phyloP scores from a whole-genome alignment of 306 rosid species.

The Sicyos baderoa region DNA sequence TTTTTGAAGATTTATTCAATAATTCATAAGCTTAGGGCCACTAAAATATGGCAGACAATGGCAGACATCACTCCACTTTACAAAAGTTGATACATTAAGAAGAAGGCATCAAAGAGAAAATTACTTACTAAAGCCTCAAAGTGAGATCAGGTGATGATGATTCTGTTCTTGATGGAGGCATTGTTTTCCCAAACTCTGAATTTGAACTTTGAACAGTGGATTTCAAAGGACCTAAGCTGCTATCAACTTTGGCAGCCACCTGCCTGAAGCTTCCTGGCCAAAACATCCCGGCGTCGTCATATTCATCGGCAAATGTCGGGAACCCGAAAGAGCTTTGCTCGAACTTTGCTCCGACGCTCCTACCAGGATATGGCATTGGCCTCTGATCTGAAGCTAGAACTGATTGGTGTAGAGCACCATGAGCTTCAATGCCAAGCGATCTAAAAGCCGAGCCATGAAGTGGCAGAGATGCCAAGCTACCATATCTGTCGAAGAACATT shows the following conservation, averaged over 20 bases:
- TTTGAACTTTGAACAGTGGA: slow-evolving; percentile 7
- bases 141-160: slow-evolving; percentile 69
- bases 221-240: slow-evolving; percentile 18
- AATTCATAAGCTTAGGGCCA: slow-evolving; percentile 10
- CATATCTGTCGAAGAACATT: slow-evolving; percentile 48
- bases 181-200: slow-evolving; percentile 26
- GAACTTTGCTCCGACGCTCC: slow-evolving; percentile 45
- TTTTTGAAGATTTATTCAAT: slow-evolving; percentile 14
- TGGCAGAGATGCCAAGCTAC: slow-evolving; percentile 77
- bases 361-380: slow-evolving; percentile 38
- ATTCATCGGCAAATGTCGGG: slow-evolving; percentile 41
- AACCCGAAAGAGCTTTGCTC: slow-evolving; percentile 41
- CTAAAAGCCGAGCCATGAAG: slow-evolving; percentile 68
- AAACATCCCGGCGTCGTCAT: slow-evolving; percentile 42
- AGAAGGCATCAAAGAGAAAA: slow-evolving; percentile 10
- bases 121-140: slow-evolving; percentile 46
- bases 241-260: slow-evolving; percentile 34
- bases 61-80: slow-evolving; percentile 17
- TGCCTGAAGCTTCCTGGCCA: slow-evolving; percentile 93
- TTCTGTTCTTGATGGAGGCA: slow-evolving; percentile 34
- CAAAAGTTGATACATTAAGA: slow-evolving; percentile 16
- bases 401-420: slow-evolving; percentile 57
- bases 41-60: slow-evolving; percentile 12
- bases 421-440: slow-evolving; percentile 78
- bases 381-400: slow-evolving; percentile 26